Evolutionary conservation across 2,329 filamentous ascomycete species (phyloP), one percentile per base, ranked within the genome.

Genomic region (Cladophialophora chaetospira): DNA sequence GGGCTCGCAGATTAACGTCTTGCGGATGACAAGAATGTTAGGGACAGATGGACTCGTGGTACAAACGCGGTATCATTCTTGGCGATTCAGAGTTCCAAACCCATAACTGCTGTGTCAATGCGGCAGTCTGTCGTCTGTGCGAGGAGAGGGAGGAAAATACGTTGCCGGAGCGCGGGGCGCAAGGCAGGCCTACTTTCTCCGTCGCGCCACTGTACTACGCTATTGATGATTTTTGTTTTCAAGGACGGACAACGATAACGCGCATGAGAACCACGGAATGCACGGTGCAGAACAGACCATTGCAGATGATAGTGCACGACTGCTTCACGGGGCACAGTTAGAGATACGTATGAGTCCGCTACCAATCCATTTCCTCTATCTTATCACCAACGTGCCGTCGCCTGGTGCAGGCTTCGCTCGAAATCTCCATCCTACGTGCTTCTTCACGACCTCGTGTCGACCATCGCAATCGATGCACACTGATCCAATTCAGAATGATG

Each of bases 81-180:
- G 54, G 52, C 50, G 49, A 43, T 53, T 50, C 55, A 49, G 53
- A 55, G 55, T 50, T 57, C 50, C 50, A 44, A 55, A 31, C 45
- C 49, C 46, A 35, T 29, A 40, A 55, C 51, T 28, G 42, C 53
- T 55, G 57, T 57, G 33, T 57, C 6, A n/a, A 25, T 43, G 36
- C 33, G 29, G 35, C 35, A 42, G 36, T 42, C 26, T 43, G 35
- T 51, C 42, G 48, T 51, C 48, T 51, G 23, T 51, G 35, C 35
- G 21, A 51, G 31, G 42, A 40, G 36, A 51, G 48, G 48, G 36
- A 40, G 23, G 42, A 42, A 51, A 40, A 36, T 17, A 51, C 26
- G 48, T 42, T 51, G 48, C 48, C 36, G 48, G 36, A 42, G 48
- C 48, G 48, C 35, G 42, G 48, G 48, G 48, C 48, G 48, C 48